Evolutionary conservation across 140 eudicot genomes (phyloP), one percentile per base, ranked within the genome.

Genomic region (Anethum foeniculum): DNA sequence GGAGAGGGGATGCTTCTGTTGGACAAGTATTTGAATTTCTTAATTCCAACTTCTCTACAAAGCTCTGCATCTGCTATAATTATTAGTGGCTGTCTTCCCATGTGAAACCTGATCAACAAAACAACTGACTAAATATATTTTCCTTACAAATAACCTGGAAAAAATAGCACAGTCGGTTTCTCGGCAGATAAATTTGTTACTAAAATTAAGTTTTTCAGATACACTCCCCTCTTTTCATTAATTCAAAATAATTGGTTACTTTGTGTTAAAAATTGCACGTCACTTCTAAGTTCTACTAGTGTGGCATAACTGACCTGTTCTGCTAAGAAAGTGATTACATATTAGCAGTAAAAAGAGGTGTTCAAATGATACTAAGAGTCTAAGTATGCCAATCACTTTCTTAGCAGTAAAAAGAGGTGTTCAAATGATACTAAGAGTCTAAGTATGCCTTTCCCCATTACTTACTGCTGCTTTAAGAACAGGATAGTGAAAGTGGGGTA

Each of bases 1-100:
- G 99, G 97, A 75, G 99, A 90, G 32, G 97, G 99, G 76, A 95
- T 89, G 74, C 99, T 91, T 89, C 99, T 92, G 81, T 95, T 91
- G 41, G 96, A 76, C 46, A 92, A 38, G 82, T 85, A 84, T 67
- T 91, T 95, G 87, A 95, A 95, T 84, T 95, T 95, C 88, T 87
- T 92, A 65, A 95, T 95, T 6, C 99, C 97, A 76, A 87, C 97
- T 95, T 92, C 93, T 80, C 90, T 85, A 65, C 97, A 90, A 51
- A 95, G 88, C 78, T 95, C 99, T 75, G 99, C 83, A 85, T 92
- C 96, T 51, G 99, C 99, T 65, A 95, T 86, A 74, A 95, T 89
- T 49, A 95, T 88, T 9, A 95, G 85, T 51, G 99, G 97, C 25
- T 95, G 97, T 83, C 99, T 95, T 4, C 99, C 99, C 97, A 92